phyloP scores from a whole-genome alignment of 129 eudicot genomes.

The Arctium minus region DNA sequence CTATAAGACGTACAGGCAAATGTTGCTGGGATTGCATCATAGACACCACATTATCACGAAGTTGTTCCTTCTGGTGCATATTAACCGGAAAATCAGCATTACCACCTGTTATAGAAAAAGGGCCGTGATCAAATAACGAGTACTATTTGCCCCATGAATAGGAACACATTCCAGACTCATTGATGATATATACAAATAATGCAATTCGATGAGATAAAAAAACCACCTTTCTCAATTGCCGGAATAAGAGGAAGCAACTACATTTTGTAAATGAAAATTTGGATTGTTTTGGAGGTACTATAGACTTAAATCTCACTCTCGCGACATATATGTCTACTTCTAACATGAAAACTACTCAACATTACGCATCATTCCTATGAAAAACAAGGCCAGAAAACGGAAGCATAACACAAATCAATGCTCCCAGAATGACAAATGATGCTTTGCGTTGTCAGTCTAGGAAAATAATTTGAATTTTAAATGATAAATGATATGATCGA shows the following conservation, averaged over 20 bases:
- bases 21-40: conserved; percentile 76
- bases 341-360: not conserved
- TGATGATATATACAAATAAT: not conserved
- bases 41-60: conserved; percentile 62
- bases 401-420: not conserved
- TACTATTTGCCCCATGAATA: conserved; percentile 1
- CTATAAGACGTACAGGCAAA: conserved; percentile 47
- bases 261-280: not conserved
- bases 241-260: not conserved
- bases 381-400: not conserved
- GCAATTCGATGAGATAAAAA: not conserved
- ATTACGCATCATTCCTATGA: not conserved
- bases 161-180: conserved; percentile 7
- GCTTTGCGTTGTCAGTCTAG: not conserved
- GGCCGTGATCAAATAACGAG: not conserved
- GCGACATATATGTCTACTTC: not conserved
- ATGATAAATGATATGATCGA: not conserved
- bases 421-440: not conserved
- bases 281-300: not conserved
- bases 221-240: not conserved
- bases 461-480: not conserved
- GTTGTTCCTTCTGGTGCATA: conserved; percentile 75
- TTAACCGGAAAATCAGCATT: conserved; percentile 57
- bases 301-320: not conserved
- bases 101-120: conserved; percentile 45